Evolutionary conservation across 768 basidiomycete species (phyloP).

Genomic region (Clavulina sp.): DNA sequence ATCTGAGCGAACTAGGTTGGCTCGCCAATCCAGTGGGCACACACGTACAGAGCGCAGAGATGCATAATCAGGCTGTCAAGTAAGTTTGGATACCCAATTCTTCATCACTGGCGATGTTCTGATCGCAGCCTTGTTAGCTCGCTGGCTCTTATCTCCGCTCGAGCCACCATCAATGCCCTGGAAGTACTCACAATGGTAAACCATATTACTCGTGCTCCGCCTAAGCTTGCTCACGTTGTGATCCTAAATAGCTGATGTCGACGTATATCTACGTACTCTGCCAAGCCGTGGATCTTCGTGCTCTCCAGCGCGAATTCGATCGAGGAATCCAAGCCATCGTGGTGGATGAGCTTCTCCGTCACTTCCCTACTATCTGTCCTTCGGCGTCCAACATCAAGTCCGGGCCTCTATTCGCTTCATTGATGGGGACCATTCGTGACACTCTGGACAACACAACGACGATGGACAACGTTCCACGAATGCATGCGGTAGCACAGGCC

Average conservation of each 20-base stretch:
- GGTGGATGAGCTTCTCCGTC: slow-evolving; percentile 29
- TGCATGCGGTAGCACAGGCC: slow-evolving; percentile 52
- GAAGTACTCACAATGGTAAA: slow-evolving; percentile 49
- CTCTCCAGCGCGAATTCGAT: slow-evolving; percentile 49
- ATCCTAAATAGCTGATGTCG: slow-evolving; percentile 29
- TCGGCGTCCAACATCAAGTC: slow-evolving; percentile 19
- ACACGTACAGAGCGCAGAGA: slow-evolving; percentile 72
- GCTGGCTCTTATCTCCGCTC: slow-evolving; percentile 65
- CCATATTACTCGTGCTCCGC: neutral
- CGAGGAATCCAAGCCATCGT: slow-evolving; percentile 31
- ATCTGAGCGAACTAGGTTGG: slow-evolving; percentile 64
- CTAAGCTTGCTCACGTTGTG: neutral
- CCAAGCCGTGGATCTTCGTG: slow-evolving; percentile 54
- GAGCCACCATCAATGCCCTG: slow-evolving; percentile 59
- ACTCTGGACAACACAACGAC: slow-evolving; percentile 47
- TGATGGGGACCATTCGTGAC: slow-evolving; percentile 24
- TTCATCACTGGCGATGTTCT: neutral
- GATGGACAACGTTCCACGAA: slow-evolving; percentile 53
- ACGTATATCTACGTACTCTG: slow-evolving; percentile 63
- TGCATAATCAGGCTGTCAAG: slow-evolving; percentile 90
- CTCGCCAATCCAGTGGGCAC: slow-evolving; percentile 74
- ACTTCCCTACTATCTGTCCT: slow-evolving; percentile 26
- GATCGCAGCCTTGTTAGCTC: slow-evolving; percentile 31
- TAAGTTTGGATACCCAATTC: slow-evolving; percentile 24
- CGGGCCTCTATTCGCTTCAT: slow-evolving; percentile 22